These are phyloP conservation scores for Phaeoacremonium minimum DNA, from an alignment of 2,329 filamentous ascomycete genomes.

Conservation along the genomic window DNA sequence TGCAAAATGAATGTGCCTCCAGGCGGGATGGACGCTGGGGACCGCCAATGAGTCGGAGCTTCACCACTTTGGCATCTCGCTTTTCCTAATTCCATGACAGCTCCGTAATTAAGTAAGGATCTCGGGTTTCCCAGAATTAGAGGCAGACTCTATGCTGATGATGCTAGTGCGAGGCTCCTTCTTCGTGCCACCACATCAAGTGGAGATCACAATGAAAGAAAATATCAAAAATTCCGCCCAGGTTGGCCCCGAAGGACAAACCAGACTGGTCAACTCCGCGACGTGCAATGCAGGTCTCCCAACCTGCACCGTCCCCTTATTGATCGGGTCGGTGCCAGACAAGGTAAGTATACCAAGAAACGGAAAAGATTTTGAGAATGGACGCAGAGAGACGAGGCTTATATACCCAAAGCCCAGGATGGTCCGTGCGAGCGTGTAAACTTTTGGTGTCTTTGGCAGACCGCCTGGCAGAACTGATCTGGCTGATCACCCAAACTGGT, in stretches of 20 bases:
- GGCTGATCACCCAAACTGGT: background rate
- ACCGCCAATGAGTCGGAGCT: too few species aligned
- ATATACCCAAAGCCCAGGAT: background rate
- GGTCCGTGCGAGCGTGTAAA: background rate
- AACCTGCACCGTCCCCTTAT: constrained; percentile 31
- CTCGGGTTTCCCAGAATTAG: background rate
- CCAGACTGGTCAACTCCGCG: constrained; percentile 41
- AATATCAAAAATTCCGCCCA: constrained; percentile 44
- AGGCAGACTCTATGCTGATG: background rate
- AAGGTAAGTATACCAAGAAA: constrained; percentile 50
- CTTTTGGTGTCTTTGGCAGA: too few species aligned
- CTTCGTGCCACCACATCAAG: constrained; percentile 35
- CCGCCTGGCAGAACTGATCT: background rate
- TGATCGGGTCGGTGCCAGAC: constrained; percentile 36
- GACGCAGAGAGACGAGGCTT: constrained; percentile 3
- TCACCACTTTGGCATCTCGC: too few species aligned
- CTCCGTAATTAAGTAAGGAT: background rate
- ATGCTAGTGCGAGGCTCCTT: constrained; percentile 22
- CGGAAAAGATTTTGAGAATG: constrained; percentile 17
- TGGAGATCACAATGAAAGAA: constrained; percentile 38
- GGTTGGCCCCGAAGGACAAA: constrained; percentile 49
- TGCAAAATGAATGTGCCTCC: too few species aligned
- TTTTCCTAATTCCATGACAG: background rate
- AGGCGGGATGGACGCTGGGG: too few species aligned
- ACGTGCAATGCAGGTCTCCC: constrained; percentile 49